Percentiles rank a stretch among this genome's conserved stretches.
phyloP scores from a whole-genome alignment of 371 early-diverging fungal genomes.

The Mortierella sp. region DNA sequence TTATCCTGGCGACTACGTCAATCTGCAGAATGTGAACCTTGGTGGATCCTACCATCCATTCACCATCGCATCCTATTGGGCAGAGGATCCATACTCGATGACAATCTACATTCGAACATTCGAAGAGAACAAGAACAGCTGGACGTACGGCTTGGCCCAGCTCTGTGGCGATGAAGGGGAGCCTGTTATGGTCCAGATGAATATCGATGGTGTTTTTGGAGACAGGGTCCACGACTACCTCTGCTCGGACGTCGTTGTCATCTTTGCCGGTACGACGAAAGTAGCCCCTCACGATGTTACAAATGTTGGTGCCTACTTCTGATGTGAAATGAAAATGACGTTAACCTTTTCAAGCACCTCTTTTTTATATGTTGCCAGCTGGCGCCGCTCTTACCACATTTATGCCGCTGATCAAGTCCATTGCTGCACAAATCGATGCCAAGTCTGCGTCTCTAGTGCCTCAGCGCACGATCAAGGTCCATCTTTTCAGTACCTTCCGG shows the following conservation, averaged over 20 bases:
- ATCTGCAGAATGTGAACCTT: conserved; percentile 31
- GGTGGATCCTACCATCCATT: conserved; percentile 41
- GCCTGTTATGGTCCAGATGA: conserved; percentile 15
- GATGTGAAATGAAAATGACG: no score
- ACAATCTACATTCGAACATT: conserved; percentile 40
- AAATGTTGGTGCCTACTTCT: no score
- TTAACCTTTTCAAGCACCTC: neutral
- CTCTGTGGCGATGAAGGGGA: conserved; percentile 20
- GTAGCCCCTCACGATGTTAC: no score
- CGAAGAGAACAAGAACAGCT: conserved; percentile 30
- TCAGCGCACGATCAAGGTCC: conserved; percentile 16
- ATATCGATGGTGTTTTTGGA: conserved; percentile 46
- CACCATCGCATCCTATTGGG: conserved; percentile 52
- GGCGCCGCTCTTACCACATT: conserved; percentile 49
- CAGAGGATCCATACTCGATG: conserved; percentile 50
- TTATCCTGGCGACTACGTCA: conserved; percentile 53
- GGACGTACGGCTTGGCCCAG: conserved; percentile 33
- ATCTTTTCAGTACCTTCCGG: conserved; percentile 46
- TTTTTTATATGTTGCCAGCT: conserved; percentile 9
- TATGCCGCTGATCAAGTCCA: conserved; percentile 41
- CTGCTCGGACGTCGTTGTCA: conserved; percentile 25
- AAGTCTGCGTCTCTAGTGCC: neutral
- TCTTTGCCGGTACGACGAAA: conserved; percentile 49
- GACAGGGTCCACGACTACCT: conserved; percentile 45
- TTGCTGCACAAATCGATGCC: conserved; percentile 45